Conservation (phyloP, 441 rosid genomes). For the Mallotus repandus region DNA sequence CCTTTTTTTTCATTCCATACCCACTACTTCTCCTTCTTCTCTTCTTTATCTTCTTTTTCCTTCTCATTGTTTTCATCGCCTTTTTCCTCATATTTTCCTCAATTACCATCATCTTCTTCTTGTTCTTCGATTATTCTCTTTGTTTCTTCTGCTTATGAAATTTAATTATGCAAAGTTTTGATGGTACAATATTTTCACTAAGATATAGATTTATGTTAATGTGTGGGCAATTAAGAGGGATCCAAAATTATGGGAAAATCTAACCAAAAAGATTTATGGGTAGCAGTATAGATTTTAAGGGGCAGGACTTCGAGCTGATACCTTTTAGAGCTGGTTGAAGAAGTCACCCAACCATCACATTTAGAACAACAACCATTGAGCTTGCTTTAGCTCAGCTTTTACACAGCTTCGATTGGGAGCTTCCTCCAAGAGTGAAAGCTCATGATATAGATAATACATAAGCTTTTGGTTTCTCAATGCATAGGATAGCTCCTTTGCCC, state of each 20-base stretch:
- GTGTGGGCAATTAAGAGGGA: slow-evolving; percentile 59
- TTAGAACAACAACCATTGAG: slow-evolving; percentile 41
- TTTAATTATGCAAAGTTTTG: no score
- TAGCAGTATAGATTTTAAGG: slow-evolving; percentile 43
- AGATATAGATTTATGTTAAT: slow-evolving; percentile 42
- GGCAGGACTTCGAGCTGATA: slow-evolving; percentile 50
- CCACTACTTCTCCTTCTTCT: no score
- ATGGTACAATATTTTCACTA: slow-evolving; percentile 42
- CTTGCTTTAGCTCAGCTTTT: slow-evolving; percentile 51
- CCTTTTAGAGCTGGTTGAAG: slow-evolving; percentile 58
- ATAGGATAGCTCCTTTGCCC: slow-evolving; percentile 34
- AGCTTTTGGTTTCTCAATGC: slow-evolving; percentile 52
- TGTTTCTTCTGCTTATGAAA: no score
- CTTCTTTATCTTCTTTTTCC: no score
- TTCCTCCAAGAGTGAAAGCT: slow-evolving; percentile 38
- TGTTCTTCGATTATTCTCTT: no score
- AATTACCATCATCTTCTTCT: no score
- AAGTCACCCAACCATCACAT: slow-evolving; percentile 43
- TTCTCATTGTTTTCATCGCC: no score
- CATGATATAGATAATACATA: slow-evolving; percentile 44
- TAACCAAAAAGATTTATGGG: slow-evolving; percentile 49
- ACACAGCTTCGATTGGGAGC: slow-evolving; percentile 55
- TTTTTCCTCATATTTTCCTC: no score
- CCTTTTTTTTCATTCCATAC: no score
- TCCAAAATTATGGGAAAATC: slow-evolving; percentile 39